Base-by-base conservation (phyloP, 768 basidiomycete genomes). In the Trametes villosa region DNA sequence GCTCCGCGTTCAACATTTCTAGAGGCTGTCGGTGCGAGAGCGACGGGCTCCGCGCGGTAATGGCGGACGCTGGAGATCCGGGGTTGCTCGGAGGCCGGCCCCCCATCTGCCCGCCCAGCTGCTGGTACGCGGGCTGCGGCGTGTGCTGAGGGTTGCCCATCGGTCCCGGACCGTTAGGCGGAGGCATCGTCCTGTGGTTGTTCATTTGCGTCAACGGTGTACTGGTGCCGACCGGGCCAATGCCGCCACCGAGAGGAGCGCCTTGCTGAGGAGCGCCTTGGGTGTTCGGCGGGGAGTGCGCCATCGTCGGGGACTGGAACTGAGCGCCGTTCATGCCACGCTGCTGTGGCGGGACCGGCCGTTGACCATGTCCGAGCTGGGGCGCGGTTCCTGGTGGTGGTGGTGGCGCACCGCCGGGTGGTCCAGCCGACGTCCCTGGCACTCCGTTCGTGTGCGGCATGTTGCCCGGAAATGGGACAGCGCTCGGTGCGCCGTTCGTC, bases 301-400 rank as follows among this genome's bases (percentile, higher is more conserved):
- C 77, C 73, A 89, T 86, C 2, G 82, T 86, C 4, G 88, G 88
- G 22, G 86, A 88, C 41, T 81, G 85, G 71, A 85, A 89, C 9
- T 83, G 81, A 3, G 63, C 71, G 15, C 81, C 84, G 55, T 82
- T 82, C 20, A 79, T 76, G 3, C 68, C 72, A 24, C 81, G 81
- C 61, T 79, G 81, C 60, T 74, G 81, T 17, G 72, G 73, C 2
- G 71, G 73, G 47, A 76, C 65, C 64, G 76, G 63, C 55, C 34
- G 75, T 48, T 62, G 56, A 1, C 31, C 66, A 8, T 75, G 71
- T 29, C 68, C 59, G 13, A 36, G 45, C 20, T 42, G 59, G n/a
- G 60, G 42, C 44, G 38, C 40, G 29, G 41, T 20, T 50, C 59
- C 56, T 20, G 38, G 45, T 40, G 41, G 59, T 44, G 58, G 47